Percentiles rank a stretch among this genome's conserved stretches.
Conservation (phyloP, 176 grass and related monocot species). For the Aegilops bicornis region DNA sequence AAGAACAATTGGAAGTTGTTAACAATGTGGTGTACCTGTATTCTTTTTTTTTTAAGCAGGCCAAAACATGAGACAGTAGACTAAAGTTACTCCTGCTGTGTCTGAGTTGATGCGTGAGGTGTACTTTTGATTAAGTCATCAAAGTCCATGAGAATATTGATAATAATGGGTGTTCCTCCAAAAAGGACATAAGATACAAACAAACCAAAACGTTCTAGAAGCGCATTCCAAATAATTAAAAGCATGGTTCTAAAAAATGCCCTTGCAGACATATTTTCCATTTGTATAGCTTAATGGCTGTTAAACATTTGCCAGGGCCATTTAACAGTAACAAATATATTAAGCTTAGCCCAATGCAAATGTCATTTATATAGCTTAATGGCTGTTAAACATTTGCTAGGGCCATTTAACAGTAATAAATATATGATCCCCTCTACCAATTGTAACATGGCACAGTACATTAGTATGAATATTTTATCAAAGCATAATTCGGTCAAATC, state of each 20-base stretch:
- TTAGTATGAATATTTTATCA: background rate
- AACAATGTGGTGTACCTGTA: background rate
- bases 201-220: too few species aligned
- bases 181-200: background rate
- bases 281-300: slow-evolving; percentile 4
- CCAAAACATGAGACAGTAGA: background rate
- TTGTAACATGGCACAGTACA: background rate
- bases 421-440: background rate
- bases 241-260: background rate
- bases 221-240: background rate
- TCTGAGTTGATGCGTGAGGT: background rate
- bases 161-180: background rate
- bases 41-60: background rate
- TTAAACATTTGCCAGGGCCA: background rate
- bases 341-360: background rate
- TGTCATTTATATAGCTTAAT: slow-evolving; percentile 15
- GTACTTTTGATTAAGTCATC: background rate
- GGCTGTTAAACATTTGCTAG: background rate
- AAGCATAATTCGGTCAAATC: background rate
- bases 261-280: background rate
- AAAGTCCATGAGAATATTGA: background rate
- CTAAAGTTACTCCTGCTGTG: background rate
- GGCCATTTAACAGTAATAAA: background rate
- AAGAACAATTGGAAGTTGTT: background rate
- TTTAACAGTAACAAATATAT: background rate